Evolutionary conservation across 495 filamentous ascomycete genomes (phyloP), one percentile per base, ranked within the genome.

Genomic region (Talaromyces thailandensis): DNA sequence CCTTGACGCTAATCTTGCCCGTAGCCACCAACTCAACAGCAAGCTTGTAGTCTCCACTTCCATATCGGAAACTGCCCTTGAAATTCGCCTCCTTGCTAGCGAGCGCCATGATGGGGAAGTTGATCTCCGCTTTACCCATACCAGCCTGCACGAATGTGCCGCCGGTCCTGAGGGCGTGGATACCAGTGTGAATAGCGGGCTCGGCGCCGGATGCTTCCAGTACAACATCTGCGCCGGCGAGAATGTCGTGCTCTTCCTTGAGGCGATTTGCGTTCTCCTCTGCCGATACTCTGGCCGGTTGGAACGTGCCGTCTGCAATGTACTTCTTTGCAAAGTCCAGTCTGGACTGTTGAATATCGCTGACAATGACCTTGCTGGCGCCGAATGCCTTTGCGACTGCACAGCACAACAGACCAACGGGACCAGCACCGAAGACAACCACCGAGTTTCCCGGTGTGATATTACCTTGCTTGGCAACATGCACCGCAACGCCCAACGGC

Each of bases 61-160:
- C 77, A 63, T 84, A 84, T 28, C 82, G 74, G 66, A 84, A 82
- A 58, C 77, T 79, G 6, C 81, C 81, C 64, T 78, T 80, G 56
- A 84, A 53, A 8, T 69, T 82, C 65, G 84, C 63, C 63, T 80
- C 84, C 65, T 81, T 79, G 16, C 78, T 79, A 67, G 77, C 82
- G n/a, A 77, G 76, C 2, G 75, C 78, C 69, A 79, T 82, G 63
- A 86, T 85, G 1, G 83, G 82, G 67, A 85, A 82, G 2, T 65
- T 69, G 51, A 84, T 79, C 67, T 84, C 80, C 64, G 77, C 78
- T 55, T 78, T 78, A 0, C 82, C 83, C 79, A 86, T 81, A 16
- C 84, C 84, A 50, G 79, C 82, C 67, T 88, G 83, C 3, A 87
- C 83, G 63, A 81, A 86, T 6, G 76, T 84, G 12, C 84, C 83